These are phyloP conservation scores for Ettlia oleoabundans DNA, from an alignment of 139 green algal species.

Conservation along the genomic window DNA sequence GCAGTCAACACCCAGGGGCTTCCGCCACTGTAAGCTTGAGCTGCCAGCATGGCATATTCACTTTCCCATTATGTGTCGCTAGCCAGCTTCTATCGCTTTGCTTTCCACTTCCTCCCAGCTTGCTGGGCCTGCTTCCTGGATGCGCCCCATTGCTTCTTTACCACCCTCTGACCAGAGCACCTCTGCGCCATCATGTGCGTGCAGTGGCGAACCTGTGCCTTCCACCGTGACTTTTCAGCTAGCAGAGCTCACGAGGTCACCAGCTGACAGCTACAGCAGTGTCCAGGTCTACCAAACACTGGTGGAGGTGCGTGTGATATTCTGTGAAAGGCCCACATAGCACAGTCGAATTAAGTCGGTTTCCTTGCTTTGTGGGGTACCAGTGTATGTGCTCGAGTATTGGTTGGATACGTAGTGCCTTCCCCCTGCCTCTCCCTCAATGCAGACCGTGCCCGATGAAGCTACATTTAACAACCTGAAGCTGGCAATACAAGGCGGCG, in stretches of 20 bases:
- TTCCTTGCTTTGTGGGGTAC: background rate
- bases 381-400: background rate
- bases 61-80: too few species aligned
- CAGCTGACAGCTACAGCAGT: background rate
- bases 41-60: too few species aligned
- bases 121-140: too few species aligned
- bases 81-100: too few species aligned
- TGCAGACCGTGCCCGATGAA: background rate
- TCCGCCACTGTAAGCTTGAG: slow-evolving; percentile 4
- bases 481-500: background rate
- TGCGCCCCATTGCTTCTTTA: too few species aligned
- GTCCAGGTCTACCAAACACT: slow-evolving; percentile 14
- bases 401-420: background rate
- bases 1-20: background rate
- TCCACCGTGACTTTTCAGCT: slow-evolving; percentile 22
- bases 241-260: background rate
- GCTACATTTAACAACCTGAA: background rate
- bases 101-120: too few species aligned
- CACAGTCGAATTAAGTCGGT: too few species aligned
- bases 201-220: background rate
- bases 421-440: background rate
- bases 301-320: slow-evolving; percentile 7
- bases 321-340: too few species aligned
- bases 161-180: too few species aligned
- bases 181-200: too few species aligned